These are phyloP conservation scores for Gremmenia infestans DNA, from an alignment of 2,329 filamentous ascomycete genomes.

Conservation along the genomic window DNA sequence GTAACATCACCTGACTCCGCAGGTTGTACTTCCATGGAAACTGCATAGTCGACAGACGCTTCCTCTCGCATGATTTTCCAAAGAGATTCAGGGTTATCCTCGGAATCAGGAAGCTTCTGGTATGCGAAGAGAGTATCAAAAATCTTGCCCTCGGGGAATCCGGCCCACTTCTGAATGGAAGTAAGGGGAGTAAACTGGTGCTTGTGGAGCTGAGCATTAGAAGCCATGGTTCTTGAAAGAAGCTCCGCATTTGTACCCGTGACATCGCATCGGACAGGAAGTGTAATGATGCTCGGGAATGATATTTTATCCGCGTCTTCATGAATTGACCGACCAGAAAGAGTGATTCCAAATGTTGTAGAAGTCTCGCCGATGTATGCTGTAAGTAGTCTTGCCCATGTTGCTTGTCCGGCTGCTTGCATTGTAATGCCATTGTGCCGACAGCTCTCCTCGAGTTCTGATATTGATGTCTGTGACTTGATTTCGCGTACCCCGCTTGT, in stretches of 20 bases:
- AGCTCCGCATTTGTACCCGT: constrained; percentile 50
- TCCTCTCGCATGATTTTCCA: constrained; percentile 63
- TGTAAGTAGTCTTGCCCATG: constrained; percentile 72
- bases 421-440: constrained; percentile 60
- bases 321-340: constrained; percentile 65
- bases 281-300: constrained; percentile 77
- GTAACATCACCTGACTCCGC: constrained; percentile 41
- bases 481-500: constrained; percentile 33
- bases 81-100: constrained; percentile 25
- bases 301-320: constrained; percentile 53
- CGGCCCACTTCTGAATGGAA: constrained; percentile 68
- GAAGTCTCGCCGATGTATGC: constrained; percentile 70
- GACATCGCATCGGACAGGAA: constrained; percentile 65
- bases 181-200: constrained; percentile 68
- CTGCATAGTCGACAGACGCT: constrained; percentile 68
- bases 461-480: constrained; percentile 36
- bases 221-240: constrained; percentile 57
- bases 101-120: constrained; percentile 51
- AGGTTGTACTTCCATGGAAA: constrained; percentile 76
- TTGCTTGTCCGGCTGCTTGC: constrained; percentile 69
- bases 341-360: constrained; percentile 73
- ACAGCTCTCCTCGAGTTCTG: constrained; percentile 51
- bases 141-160: constrained; percentile 56
- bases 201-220: constrained; percentile 59
- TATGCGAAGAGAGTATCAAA: constrained; percentile 87